A percentile compares a stretch with the other conserved stretches of the same genome.
phyloP scores from a whole-genome alignment of 345 rosid genomes.

The Carallia brachiata region DNA sequence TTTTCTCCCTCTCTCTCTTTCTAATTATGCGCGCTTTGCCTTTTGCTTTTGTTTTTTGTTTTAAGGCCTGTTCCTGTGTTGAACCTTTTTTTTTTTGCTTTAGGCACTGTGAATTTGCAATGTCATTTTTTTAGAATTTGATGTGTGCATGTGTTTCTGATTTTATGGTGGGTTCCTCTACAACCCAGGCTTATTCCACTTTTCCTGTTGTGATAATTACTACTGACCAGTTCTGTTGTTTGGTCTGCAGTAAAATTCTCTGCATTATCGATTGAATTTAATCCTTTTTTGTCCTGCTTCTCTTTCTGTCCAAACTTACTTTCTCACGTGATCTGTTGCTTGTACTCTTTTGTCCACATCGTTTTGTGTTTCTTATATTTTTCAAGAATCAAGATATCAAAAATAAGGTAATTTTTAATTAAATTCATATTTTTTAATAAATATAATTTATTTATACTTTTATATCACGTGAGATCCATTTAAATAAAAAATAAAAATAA shows the following conservation, averaged over 20 bases:
- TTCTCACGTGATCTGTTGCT: slow-evolving; percentile 3
- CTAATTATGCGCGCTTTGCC: background rate
- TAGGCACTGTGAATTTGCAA: background rate
- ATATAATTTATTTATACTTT: too few species aligned
- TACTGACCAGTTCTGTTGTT: background rate
- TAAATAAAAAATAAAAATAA: too few species aligned
- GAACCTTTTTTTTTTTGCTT: background rate
- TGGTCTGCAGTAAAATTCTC: background rate
- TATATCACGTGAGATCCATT: too few species aligned
- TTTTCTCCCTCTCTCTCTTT: background rate
- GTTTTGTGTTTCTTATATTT: too few species aligned
- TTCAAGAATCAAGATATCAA: too few species aligned
- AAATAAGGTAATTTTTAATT: too few species aligned
- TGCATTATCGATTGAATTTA: slow-evolving; percentile 1
- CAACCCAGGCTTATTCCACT: background rate
- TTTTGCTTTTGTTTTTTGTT: background rate
- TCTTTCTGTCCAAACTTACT: background rate
- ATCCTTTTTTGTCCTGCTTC: background rate
- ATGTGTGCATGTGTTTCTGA: background rate
- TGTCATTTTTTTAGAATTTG: too few species aligned
- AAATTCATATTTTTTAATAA: too few species aligned
- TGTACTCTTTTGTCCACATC: background rate
- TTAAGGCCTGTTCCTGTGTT: background rate
- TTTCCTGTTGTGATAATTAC: background rate
- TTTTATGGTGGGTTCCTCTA: slow-evolving; percentile 1